phyloP scores from a whole-genome alignment of 192 early-diverging fungal species.

The Coemansia sp. region DNA sequence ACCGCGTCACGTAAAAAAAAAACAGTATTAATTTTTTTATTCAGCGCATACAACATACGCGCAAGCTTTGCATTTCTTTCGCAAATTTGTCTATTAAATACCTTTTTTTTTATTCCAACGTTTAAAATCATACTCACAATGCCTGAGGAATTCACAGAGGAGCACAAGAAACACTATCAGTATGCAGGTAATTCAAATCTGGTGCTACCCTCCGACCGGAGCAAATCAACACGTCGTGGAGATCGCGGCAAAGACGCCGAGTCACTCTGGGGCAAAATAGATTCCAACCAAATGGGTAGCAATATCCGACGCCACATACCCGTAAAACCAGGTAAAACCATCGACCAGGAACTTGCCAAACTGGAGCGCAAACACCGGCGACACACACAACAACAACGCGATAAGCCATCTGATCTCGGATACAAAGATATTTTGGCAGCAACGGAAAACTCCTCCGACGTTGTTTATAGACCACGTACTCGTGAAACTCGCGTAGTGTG shows the following conservation, averaged over 20 bases:
- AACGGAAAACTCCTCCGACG: slow-evolving; percentile 78
- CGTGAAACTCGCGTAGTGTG: slow-evolving; percentile 86
- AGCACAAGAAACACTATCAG: slow-evolving; percentile 63
- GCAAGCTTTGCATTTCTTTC: neutral
- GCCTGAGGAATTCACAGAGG: slow-evolving; percentile 47
- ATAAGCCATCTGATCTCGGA: slow-evolving; percentile 56
- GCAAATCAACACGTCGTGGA: slow-evolving; percentile 74
- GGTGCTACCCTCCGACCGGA: slow-evolving; percentile 89
- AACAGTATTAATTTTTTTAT: neutral
- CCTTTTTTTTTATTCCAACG: neutral
- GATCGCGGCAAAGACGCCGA: slow-evolving; percentile 97
- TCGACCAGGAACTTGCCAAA: slow-evolving; percentile 46
- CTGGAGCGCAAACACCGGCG: slow-evolving; percentile 18
- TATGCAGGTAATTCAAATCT: slow-evolving; percentile 94
- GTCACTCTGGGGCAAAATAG: slow-evolving; percentile 83
- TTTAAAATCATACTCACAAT: slow-evolving; percentile 13
- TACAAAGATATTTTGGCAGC: slow-evolving; percentile 73
- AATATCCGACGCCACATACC: slow-evolving; percentile 68
- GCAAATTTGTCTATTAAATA: neutral
- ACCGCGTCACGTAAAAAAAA: neutral
- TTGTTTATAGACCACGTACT: slow-evolving; percentile 86
- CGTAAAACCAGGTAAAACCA: slow-evolving; percentile 59
- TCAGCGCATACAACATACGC: neutral
- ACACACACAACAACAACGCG: slow-evolving; percentile 47
- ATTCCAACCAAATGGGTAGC: slow-evolving; percentile 82